phyloP scores from a whole-genome alignment of 1,284 basidiomycete species.

The Lignosus rhinocerotis region DNA sequence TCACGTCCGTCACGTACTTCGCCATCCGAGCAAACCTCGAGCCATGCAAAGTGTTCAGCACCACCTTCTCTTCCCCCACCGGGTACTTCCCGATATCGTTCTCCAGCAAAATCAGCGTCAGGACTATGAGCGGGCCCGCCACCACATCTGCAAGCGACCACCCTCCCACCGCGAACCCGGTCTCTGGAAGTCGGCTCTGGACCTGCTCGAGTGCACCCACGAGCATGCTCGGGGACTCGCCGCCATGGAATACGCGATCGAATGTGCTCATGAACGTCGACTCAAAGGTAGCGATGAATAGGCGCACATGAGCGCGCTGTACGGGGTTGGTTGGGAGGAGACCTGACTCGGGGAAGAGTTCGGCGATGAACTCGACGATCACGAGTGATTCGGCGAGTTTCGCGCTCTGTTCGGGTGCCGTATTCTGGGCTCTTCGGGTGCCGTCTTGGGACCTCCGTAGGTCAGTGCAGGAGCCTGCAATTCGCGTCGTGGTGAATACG shows the following conservation, averaged over 20 bases:
- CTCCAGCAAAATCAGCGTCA: conserved; percentile 25
- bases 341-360: conserved; percentile 38
- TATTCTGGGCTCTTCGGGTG: conserved; percentile 54
- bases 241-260: conserved; percentile 29
- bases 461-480: conserved; percentile 50
- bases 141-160: conserved; percentile 55
- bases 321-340: conserved; percentile 56
- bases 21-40: conserved; percentile 31
- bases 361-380: conserved; percentile 51
- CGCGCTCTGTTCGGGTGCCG: conserved; percentile 48
- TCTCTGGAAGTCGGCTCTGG: conserved; percentile 33
- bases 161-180: conserved; percentile 34
- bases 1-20: conserved; percentile 31
- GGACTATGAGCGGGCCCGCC: conserved; percentile 39
- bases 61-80: conserved; percentile 28
- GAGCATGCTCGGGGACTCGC: conserved; percentile 41
- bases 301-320: conserved; percentile 52
- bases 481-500: background rate
- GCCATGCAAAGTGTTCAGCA: conserved; percentile 26
- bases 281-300: conserved; percentile 56
- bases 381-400: conserved; percentile 64
- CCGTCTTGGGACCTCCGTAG: conserved; percentile 53
- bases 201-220: conserved; percentile 33
- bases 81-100: conserved; percentile 34
- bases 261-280: conserved; percentile 43